A percentile compares a stretch with the other conserved stretches of the same genome.
Evolutionary conservation across 2,329 filamentous ascomycete genomes (phyloP).

Genomic region (Helicocarpus griseus): DNA sequence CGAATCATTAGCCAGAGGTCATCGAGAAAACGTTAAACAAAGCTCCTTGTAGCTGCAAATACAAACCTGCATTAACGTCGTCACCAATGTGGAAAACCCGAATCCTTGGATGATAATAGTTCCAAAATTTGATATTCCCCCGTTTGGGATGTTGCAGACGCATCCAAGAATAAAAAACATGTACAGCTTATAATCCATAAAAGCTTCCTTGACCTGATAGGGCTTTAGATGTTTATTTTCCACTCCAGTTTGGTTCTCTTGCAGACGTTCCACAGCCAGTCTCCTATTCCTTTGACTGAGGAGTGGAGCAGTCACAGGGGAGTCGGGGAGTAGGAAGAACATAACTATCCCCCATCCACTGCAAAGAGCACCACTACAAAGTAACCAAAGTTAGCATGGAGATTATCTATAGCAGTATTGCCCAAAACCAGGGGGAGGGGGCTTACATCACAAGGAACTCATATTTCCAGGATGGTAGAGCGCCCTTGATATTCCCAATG

Average conservation of each 20-base stretch:
- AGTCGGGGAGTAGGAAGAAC: slow-evolving; percentile 48
- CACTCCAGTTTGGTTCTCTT: slow-evolving; percentile 50
- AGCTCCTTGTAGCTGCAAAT: too few species aligned
- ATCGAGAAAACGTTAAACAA: not conserved
- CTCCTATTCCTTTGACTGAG: slow-evolving; percentile 43
- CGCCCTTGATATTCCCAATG: slow-evolving; percentile 50
- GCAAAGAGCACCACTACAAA: slow-evolving; percentile 41
- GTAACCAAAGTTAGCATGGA: too few species aligned
- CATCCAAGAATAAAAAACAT: slow-evolving; percentile 46
- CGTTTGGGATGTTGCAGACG: slow-evolving; percentile 45
- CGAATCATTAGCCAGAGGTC: too few species aligned
- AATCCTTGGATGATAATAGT: slow-evolving; percentile 51
- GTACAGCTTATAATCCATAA: slow-evolving; percentile 50
- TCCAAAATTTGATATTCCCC: slow-evolving; percentile 50
- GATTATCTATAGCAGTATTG: slow-evolving; percentile 1
- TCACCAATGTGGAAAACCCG: slow-evolving; percentile 45
- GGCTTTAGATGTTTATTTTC: slow-evolving; percentile 49
- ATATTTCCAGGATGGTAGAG: slow-evolving; percentile 54
- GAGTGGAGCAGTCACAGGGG: slow-evolving; percentile 45
- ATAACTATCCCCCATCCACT: slow-evolving; percentile 51
- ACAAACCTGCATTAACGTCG: slow-evolving; percentile 42
- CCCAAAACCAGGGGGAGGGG: not conserved
- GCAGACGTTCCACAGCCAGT: slow-evolving; percentile 46
- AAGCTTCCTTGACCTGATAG: slow-evolving; percentile 47
- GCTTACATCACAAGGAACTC: slow-evolving; percentile 55